Base-by-base conservation (phyloP, 2,329 filamentous ascomycete genomes). In the Sporothrix dimorphospora region DNA sequence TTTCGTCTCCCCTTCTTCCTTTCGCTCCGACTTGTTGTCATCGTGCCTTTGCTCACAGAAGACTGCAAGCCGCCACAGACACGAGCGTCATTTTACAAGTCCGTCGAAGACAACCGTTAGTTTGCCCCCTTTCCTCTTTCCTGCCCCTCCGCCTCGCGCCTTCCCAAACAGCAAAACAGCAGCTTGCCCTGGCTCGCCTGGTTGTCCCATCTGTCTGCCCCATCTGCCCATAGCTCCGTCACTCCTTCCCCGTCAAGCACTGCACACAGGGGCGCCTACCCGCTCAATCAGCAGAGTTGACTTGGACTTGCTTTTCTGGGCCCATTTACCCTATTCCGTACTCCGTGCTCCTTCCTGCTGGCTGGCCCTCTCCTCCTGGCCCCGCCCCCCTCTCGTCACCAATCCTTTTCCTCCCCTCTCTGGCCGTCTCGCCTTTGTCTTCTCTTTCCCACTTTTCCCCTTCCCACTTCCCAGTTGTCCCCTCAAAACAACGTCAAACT, bases 301-400 rank as follows among this genome's bases (percentile, higher is more conserved):
- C 67, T 24, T 61, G 53, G 34, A 47, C 68, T 61, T 61, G n/a
- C 45, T 70, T 61, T 69, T 40, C 16, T 51, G 42, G 53, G 40
- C 42, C 53, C 69, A 53, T 65, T 51, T 51, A 38, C 66, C 53
- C 38, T 69, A 6, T 24, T 47, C 51, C 16, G 51, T 65, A 30
- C 57, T 65, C 30, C 69, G 45, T 70, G 53, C 55, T 51, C 27
- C 57, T 27, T 47, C 53, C 30, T 38, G 38, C 59, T 63, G 34
- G 65, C 24, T 42, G n/a, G 27, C 51, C 11, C 47, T 53, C 27
- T 34, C 49, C n/a, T 51, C 51, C 47, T 47, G 40, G n/a, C 40
- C 70, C 74, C 69, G 61, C 71, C 73, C 72, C 72, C 73, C 69
- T 73, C 74, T 66, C 70, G 69, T 75, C 71, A 71, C 72, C 72